These are phyloP conservation scores for Setomelanomma holmii DNA, from an alignment of 2,329 filamentous ascomycete species.

Conservation along the genomic window DNA sequence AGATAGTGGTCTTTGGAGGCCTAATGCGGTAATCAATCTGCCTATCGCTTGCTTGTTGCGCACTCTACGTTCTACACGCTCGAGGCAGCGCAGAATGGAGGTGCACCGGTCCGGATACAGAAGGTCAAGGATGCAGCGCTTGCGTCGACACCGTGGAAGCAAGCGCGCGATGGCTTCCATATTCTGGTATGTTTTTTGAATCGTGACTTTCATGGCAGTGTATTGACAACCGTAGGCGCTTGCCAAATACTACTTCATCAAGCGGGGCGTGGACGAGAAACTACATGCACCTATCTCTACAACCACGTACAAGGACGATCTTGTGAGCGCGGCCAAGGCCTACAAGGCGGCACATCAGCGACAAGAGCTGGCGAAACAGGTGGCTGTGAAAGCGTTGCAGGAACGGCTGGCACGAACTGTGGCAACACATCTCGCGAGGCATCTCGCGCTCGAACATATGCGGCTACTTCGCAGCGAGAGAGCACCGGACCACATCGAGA, in stretches of 20 bases:
- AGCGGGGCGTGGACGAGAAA: background rate
- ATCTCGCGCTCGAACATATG: background rate
- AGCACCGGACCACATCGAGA: background rate
- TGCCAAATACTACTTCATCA: slow-evolving; percentile 9
- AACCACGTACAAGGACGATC: background rate
- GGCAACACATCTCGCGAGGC: background rate
- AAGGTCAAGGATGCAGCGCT: background rate
- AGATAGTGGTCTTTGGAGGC: too few species aligned
- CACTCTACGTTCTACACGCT: background rate
- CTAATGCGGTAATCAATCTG: too few species aligned
- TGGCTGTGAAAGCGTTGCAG: background rate
- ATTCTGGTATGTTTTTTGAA: background rate
- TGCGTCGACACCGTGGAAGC: slow-evolving; percentile 1
- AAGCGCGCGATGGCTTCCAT: background rate
- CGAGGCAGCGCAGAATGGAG: background rate
- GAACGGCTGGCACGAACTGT: background rate
- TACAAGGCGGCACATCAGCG: background rate
- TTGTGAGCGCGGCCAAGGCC: background rate
- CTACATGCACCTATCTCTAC: background rate
- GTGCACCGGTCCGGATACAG: background rate
- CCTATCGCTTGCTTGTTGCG: too few species aligned
- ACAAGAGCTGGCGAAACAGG: background rate
- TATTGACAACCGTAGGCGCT: background rate
- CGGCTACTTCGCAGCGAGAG: background rate
- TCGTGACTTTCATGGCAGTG: too few species aligned